A percentile compares a stretch with the other conserved stretches of the same genome.
Evolutionary conservation across 768 basidiomycete genomes (phyloP).

Genomic region (Sarcodon sp.): DNA sequence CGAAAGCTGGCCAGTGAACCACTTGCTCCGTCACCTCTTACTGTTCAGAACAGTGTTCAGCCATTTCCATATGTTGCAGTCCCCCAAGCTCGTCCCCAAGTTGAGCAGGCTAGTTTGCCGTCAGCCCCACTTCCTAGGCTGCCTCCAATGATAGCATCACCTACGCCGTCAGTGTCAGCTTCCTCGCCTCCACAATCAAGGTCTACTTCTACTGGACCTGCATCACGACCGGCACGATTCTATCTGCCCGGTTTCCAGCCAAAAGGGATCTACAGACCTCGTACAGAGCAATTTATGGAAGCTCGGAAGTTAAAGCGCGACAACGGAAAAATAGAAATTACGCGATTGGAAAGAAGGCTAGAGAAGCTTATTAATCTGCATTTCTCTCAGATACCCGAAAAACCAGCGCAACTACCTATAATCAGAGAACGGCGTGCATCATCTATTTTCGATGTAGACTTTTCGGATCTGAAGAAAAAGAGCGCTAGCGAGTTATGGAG

Average conservation of each 20-base stretch:
- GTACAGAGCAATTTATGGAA: slow-evolving; percentile 73
- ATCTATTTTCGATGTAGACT: slow-evolving; percentile 63
- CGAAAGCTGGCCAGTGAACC: slow-evolving; percentile 1
- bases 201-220: slow-evolving; percentile 8
- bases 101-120: slow-evolving; percentile 13
- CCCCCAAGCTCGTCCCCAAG: neutral
- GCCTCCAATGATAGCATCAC: neutral
- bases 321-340: slow-evolving; percentile 58
- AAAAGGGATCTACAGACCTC: slow-evolving; percentile 63
- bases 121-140: neutral
- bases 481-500: slow-evolving; percentile 63
- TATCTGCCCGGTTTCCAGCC: slow-evolving; percentile 95
- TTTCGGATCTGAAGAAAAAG: slow-evolving; percentile 40
- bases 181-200: slow-evolving; percentile 9
- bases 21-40: slow-evolving; percentile 1
- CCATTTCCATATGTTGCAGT: too few species aligned
- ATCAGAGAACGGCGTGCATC: slow-evolving; percentile 34
- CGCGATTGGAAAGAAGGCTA: slow-evolving; percentile 73
- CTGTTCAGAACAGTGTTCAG: too few species aligned
- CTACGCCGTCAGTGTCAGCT: neutral
- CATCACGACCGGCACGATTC: slow-evolving; percentile 28
- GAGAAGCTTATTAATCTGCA: slow-evolving; percentile 78
- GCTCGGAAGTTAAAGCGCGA: slow-evolving; percentile 25
- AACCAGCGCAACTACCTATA: slow-evolving; percentile 5
- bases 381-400: slow-evolving; percentile 28